These are phyloP conservation scores for Pseudonectria buxi DNA, from an alignment of 2,329 filamentous ascomycete genomes.

Conservation along the genomic window DNA sequence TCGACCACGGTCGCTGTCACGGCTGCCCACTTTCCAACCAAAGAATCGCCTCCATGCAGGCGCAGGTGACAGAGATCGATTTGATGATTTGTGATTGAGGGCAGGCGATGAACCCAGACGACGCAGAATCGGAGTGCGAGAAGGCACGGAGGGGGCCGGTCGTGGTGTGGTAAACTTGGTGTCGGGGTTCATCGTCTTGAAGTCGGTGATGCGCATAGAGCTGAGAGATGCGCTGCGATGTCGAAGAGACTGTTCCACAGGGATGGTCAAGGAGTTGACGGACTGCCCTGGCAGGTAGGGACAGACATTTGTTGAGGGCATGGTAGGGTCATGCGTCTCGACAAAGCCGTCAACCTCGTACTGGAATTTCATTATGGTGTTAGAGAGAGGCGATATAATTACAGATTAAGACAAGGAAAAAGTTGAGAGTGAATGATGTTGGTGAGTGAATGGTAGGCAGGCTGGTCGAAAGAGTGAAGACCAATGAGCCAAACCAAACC, in stretches of 20 bases:
- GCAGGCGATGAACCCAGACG: constrained; percentile 26
- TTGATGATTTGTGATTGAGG: constrained; percentile 33
- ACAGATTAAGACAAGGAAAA: constrained; percentile 5
- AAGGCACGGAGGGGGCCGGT: constrained; percentile 38
- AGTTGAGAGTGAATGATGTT: constrained; percentile 4
- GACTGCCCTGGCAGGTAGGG: constrained; percentile 82
- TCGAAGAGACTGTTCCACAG: constrained; percentile 56
- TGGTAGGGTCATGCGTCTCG: constrained; percentile 66
- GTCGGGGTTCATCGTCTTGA: constrained; percentile 69
- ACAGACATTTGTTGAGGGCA: constrained; percentile 71
- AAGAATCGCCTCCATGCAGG: constrained; percentile 49
- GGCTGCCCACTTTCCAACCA: constrained; percentile 32
- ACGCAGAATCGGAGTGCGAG: constrained; percentile 14
- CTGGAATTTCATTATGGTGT: constrained; percentile 37
- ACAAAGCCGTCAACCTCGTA: constrained; percentile 75
- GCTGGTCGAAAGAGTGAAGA: no score
- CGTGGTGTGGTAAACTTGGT: constrained; percentile 69
- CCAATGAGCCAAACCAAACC: no score
- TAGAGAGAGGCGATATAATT: constrained; percentile 6
- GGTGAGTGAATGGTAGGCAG: neutral
- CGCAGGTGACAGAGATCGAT: constrained; percentile 40
- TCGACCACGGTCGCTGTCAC: constrained; percentile 29
- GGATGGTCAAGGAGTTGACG: constrained; percentile 79
- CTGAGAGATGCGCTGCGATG: constrained; percentile 59
- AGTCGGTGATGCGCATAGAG: constrained; percentile 50